A percentile compares a stretch with the other conserved stretches of the same genome.
These are phyloP conservation scores for Caloboletus firmus DNA, from an alignment of 1,284 basidiomycete genomes.

Conservation along the genomic window DNA sequence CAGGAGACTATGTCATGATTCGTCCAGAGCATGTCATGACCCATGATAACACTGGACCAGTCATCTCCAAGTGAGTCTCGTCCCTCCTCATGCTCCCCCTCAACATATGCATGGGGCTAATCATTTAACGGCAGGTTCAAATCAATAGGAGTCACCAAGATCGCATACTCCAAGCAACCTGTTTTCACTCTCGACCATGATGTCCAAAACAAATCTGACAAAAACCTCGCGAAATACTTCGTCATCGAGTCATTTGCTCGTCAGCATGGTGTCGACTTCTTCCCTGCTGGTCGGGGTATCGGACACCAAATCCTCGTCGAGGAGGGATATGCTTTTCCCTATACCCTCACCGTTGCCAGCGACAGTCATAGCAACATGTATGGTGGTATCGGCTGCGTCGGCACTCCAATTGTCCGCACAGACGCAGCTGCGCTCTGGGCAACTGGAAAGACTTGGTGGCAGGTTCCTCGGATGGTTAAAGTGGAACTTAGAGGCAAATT, in stretches of 20 bases:
- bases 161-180: slow-evolving; percentile 81
- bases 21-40: slow-evolving; percentile 97
- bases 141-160: slow-evolving; percentile 88
- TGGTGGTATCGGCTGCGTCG: slow-evolving; percentile 95
- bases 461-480: slow-evolving; percentile 94
- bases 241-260: slow-evolving; percentile 92
- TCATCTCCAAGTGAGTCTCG: slow-evolving; percentile 82
- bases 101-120: background rate
- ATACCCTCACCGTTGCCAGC: slow-evolving; percentile 91
- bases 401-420: slow-evolving; percentile 93
- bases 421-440: slow-evolving; percentile 97
- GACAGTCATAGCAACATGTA: slow-evolving; percentile 99
- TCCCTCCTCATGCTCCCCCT: background rate
- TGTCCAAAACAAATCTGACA: slow-evolving; percentile 94
- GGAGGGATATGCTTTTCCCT: slow-evolving; percentile 94
- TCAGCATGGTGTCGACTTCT: slow-evolving; percentile 88
- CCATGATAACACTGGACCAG: slow-evolving; percentile 97
- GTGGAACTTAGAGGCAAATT: slow-evolving; percentile 88
- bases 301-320: slow-evolving; percentile 95
- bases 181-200: slow-evolving; percentile 99
- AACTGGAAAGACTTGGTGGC: slow-evolving; percentile 99
- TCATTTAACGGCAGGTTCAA: slow-evolving; percentile 68
- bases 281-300: slow-evolving; percentile 97
- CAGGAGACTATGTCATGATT: slow-evolving; percentile 99
- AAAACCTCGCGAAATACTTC: slow-evolving; percentile 93